Percentiles rank a stretch among this genome's conserved stretches.
These are phyloP conservation scores for Coffea canephora DNA, from an alignment of 257 asterid genomes.

Conservation along the genomic window DNA sequence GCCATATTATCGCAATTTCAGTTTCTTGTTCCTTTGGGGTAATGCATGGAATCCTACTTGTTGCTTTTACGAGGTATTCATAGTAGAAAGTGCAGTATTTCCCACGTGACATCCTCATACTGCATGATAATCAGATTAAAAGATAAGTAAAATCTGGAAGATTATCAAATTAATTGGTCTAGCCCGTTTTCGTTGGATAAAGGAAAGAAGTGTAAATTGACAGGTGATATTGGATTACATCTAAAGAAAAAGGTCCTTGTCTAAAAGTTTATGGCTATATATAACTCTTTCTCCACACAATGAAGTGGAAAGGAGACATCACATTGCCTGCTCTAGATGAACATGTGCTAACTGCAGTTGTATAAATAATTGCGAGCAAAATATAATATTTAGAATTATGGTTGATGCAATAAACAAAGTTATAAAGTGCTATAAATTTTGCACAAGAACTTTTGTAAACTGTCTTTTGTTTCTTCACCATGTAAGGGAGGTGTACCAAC, in stretches of 20 bases:
- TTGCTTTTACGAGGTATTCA: neutral
- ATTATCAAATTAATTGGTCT: too few species aligned
- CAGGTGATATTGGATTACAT: neutral
- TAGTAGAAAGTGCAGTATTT: neutral
- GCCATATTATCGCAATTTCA: neutral
- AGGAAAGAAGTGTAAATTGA: slow-evolving; percentile 1
- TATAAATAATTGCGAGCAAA: neutral
- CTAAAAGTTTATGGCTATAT: neutral
- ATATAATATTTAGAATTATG: neutral
- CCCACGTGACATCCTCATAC: neutral
- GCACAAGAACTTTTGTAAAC: too few species aligned
- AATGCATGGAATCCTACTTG: neutral
- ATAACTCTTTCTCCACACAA: neutral
- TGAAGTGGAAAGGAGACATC: neutral
- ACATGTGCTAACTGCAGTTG: neutral
- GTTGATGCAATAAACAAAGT: too few species aligned
- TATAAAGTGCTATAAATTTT: too few species aligned
- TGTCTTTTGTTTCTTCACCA: too few species aligned
- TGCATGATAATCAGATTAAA: neutral
- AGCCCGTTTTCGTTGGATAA: neutral
- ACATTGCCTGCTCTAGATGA: neutral
- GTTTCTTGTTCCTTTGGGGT: neutral
- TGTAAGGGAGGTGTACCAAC: too few species aligned
- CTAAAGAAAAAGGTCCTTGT: neutral
- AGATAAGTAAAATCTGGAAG: neutral